These are phyloP conservation scores for Pseudofabraea citricarpa DNA, from an alignment of 2,329 filamentous ascomycete species.

Conservation along the genomic window DNA sequence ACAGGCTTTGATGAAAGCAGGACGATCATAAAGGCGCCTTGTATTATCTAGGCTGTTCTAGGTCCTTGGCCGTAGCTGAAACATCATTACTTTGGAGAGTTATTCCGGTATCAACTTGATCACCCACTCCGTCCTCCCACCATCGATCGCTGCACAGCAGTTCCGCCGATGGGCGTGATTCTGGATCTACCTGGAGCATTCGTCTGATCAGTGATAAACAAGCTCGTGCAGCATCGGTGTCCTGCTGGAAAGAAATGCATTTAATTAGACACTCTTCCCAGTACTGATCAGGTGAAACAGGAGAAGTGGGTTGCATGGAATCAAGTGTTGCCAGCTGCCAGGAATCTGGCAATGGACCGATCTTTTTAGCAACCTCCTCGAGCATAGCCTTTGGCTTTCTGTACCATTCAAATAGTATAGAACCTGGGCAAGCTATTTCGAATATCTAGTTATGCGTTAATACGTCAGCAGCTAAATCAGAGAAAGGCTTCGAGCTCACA, in stretches of 20 bases:
- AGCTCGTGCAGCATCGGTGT: neutral
- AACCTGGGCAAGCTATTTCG: neutral
- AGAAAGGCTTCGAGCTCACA: neutral
- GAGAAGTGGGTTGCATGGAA: neutral
- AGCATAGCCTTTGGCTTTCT: neutral
- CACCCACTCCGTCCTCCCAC: no score
- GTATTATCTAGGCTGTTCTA: no score
- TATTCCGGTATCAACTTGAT: no score
- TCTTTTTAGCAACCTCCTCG: neutral
- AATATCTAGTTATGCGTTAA: neutral
- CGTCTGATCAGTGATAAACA: neutral
- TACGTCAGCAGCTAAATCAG: neutral
- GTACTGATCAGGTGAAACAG: neutral
- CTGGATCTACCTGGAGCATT: neutral
- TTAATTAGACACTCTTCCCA: neutral
- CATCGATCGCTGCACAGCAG: no score
- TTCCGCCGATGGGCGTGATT: neutral
- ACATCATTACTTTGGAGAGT: no score
- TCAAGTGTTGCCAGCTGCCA: neutral
- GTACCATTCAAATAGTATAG: neutral
- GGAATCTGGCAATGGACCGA: neutral
- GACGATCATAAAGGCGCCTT: no score
- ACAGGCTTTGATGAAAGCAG: no score
- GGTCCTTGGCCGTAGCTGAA: no score
- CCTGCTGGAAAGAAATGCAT: neutral